Conservation (phyloP, 2,329 filamentous ascomycete species). For the Cyphellophora europaea region DNA sequence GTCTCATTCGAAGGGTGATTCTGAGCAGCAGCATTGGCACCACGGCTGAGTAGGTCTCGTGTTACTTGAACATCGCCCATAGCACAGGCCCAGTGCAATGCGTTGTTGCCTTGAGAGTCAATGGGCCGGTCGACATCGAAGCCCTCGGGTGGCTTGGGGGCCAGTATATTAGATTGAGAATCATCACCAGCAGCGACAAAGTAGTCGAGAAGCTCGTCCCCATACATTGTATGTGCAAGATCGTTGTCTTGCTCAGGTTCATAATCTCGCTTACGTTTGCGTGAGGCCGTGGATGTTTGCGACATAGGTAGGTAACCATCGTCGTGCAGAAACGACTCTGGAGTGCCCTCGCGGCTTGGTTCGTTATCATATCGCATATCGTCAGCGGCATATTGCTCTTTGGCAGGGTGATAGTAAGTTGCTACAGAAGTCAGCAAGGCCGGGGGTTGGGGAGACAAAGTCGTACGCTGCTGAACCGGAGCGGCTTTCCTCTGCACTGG, state of each 20-base stretch:
- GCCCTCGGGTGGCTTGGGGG: conserved; percentile 72
- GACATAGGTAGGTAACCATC: conserved; percentile 67
- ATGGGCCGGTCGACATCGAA: conserved; percentile 90
- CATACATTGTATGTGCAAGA: conserved; percentile 81
- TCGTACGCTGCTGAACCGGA: conserved; percentile 12
- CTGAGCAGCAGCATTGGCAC: conserved; percentile 65
- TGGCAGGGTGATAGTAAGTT: conserved; percentile 2
- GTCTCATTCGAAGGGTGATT: conserved; percentile 75
- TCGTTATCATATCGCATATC: conserved; percentile 60
- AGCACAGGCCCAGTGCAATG: conserved; percentile 91
- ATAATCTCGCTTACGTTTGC: conserved; percentile 69
- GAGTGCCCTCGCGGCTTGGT: conserved; percentile 71
- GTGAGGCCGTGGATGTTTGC: conserved; percentile 46
- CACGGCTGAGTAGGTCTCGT: conserved; percentile 72
- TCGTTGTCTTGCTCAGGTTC: conserved; percentile 43
- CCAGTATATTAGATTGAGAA: conserved; percentile 46
- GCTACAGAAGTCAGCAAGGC: too few species aligned
- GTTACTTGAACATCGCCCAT: conserved; percentile 96
- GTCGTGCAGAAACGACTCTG: conserved; percentile 77
- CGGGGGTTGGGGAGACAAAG: conserved; percentile 1
- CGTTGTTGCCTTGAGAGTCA: conserved; percentile 84
- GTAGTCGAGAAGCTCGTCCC: conserved; percentile 89
- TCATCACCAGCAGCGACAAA: conserved; percentile 81
- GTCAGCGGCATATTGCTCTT: conserved; percentile 19
- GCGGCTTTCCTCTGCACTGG: conserved; percentile 53